phyloP scores from a whole-genome alignment of 2,329 filamentous ascomycete species.

The Cercospora zeae-maydis region DNA sequence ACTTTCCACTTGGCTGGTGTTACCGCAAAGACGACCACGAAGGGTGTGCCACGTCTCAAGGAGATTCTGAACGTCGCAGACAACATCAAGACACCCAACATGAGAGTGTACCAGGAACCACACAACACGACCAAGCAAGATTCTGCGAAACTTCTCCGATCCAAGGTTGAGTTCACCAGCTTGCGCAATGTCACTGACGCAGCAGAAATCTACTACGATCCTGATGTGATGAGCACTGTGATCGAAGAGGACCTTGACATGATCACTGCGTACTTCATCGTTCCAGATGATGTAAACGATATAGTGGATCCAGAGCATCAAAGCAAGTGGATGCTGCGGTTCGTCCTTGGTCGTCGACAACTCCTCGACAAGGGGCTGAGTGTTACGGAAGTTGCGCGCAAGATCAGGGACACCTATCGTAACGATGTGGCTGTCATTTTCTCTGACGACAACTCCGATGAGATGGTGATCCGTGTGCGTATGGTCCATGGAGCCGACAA shows the following conservation, averaged over 20 bases:
- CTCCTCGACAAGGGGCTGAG: constrained; percentile 90
- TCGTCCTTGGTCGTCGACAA: constrained; percentile 89
- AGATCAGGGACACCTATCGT: constrained; percentile 84
- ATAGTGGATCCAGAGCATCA: constrained; percentile 61
- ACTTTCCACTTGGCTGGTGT: constrained; percentile 99
- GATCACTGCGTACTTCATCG: constrained; percentile 95
- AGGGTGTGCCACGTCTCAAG: constrained; percentile 98
- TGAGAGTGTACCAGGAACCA: constrained; percentile 81
- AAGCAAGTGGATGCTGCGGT: constrained; percentile 92
- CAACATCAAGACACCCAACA: constrained; percentile 97
- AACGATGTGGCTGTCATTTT: constrained; percentile 88
- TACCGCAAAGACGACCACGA: constrained; percentile 97
- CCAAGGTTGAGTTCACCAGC: constrained; percentile 89
- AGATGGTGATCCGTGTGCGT: constrained; percentile 89
- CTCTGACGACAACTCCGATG: constrained; percentile 95
- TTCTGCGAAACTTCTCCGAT: constrained; percentile 78
- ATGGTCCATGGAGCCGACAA: constrained; percentile 47
- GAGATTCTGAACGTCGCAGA: constrained; percentile 97
- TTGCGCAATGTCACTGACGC: constrained; percentile 85
- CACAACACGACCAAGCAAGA: constrained; percentile 64
- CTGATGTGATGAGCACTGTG: constrained; percentile 77
- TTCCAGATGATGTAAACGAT: constrained; percentile 80
- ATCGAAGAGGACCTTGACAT: constrained; percentile 88
- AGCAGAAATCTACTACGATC: constrained; percentile 97
- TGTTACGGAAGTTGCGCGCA: constrained; percentile 84